Evolutionary conservation across 2,329 filamentous ascomycete genomes (phyloP).

Genomic region (Sphaerostilbella broomeana): DNA sequence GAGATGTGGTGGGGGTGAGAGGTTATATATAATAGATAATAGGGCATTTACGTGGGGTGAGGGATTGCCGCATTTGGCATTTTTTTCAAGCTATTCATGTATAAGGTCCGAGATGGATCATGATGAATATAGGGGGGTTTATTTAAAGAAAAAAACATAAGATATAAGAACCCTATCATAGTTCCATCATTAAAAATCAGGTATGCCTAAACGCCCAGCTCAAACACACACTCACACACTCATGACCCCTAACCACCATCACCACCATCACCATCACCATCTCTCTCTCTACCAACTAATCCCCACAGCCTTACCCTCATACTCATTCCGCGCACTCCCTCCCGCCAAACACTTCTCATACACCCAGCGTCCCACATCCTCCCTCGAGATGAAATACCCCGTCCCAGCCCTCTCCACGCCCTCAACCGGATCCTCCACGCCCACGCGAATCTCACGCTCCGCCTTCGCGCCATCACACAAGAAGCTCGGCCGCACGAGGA

Average conservation of each 20-base stretch:
- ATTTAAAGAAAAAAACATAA: no score
- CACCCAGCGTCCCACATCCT: constrained; percentile 37
- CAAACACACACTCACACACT: neutral
- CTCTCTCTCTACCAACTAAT: constrained; percentile 24
- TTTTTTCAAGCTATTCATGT: no score
- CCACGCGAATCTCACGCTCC: constrained; percentile 21
- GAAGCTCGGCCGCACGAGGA: constrained; percentile 33
- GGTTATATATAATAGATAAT: no score
- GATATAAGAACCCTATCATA: no score
- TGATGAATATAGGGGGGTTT: no score
- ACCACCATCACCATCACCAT: constrained; percentile 16
- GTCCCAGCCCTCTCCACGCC: constrained; percentile 30
- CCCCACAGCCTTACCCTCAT: constrained; percentile 24
- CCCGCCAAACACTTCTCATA: constrained; percentile 29
- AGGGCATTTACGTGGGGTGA: no score
- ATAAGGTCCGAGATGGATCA: no score
- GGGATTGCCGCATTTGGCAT: no score
- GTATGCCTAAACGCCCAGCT: no score
- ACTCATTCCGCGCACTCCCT: constrained; percentile 14
- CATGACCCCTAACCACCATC: neutral
- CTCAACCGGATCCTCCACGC: constrained; percentile 27
- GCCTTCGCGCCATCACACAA: constrained; percentile 23
- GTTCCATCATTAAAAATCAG: no score
- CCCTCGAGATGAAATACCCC: constrained; percentile 35
- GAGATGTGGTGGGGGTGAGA: no score